phyloP scores from a whole-genome alignment of 1,284 basidiomycete species.

The Heliocybe sulcata region DNA sequence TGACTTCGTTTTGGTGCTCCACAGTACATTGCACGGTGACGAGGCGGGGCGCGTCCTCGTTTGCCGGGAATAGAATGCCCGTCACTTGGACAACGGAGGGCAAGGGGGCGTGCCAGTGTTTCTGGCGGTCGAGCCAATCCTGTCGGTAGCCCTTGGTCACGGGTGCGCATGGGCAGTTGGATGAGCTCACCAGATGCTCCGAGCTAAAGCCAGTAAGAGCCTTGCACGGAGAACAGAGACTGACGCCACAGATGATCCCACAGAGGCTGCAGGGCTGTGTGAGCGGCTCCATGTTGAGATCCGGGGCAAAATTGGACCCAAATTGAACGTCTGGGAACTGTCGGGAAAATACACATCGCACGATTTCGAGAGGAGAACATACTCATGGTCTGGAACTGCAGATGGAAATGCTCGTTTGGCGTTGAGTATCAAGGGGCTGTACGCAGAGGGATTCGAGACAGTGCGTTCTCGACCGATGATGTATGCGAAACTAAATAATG shows the following conservation, averaged over 20 bases:
- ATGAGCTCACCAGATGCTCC: constrained; percentile 2
- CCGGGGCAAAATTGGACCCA: background rate
- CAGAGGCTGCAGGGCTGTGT: background rate
- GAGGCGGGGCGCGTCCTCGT: background rate
- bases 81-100: background rate
- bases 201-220: background rate
- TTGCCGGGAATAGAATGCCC: background rate
- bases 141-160: background rate
- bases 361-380: background rate
- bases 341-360: background rate
- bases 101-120: background rate
- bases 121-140: constrained; percentile 1
- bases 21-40: background rate
- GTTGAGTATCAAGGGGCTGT: background rate
- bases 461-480: background rate
- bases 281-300: background rate
- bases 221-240: constrained; percentile 2
- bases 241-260: background rate
- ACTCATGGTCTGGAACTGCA: background rate
- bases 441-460: background rate
- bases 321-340: background rate
- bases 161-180: background rate
- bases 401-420: background rate
- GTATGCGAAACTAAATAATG: too few species aligned
- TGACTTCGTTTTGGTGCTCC: background rate